Evolutionary conservation across 345 rosid species (phyloP).

Genomic region (Anastatica hierochuntica): DNA sequence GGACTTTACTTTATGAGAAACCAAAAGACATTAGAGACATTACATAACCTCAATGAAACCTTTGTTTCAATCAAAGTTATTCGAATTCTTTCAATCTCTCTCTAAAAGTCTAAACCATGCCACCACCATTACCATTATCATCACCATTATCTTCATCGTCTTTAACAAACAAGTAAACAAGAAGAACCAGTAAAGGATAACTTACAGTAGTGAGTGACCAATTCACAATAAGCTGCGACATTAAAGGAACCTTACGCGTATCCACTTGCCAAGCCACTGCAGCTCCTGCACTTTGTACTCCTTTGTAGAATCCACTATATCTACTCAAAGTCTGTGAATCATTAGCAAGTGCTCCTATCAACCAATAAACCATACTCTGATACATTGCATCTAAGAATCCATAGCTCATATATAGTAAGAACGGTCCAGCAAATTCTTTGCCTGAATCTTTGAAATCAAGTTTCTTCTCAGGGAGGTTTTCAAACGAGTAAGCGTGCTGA

Average conservation of each 20-base stretch:
- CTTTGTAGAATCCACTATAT: constrained; percentile 83
- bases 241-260: constrained; percentile 45
- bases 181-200: constrained; percentile 58
- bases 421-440: constrained; percentile 53
- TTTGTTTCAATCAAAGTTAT: background rate
- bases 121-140: no score
- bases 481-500: constrained; percentile 39
- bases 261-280: constrained; percentile 97
- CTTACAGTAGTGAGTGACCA: constrained; percentile 78
- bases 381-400: constrained; percentile 89
- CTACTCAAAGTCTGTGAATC: constrained; percentile 88
- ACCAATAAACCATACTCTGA: constrained; percentile 87
- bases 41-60: no score
- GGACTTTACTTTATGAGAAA: no score
- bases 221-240: constrained; percentile 50
- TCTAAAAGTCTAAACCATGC: constrained; percentile 1
- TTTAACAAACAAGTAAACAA: constrained; percentile 61
- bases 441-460: constrained; percentile 75
- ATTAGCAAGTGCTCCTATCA: constrained; percentile 83
- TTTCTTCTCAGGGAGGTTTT: constrained; percentile 23
- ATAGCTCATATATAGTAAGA: constrained; percentile 60
- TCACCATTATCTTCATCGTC: constrained; percentile 29
- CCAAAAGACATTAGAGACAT: no score
- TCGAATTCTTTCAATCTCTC: background rate
- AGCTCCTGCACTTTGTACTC: constrained; percentile 93